phyloP scores from a whole-genome alignment of 1,284 basidiomycete species.

The Trametes polyzona region DNA sequence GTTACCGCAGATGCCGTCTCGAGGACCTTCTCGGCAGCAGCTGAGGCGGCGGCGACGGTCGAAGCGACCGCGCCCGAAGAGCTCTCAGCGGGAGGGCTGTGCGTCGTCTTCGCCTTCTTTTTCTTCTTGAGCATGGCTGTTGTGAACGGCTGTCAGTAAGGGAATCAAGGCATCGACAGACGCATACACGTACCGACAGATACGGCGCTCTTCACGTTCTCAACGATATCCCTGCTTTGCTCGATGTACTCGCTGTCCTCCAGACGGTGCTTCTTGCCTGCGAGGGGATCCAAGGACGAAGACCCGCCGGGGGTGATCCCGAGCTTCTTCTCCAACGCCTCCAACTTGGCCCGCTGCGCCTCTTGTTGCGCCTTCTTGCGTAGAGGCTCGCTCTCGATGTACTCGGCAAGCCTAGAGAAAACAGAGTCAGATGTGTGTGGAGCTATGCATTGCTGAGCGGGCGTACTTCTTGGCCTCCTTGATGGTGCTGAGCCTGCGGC shows the following conservation, averaged over 20 bases:
- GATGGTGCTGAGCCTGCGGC: constrained; percentile 88
- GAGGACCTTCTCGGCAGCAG: constrained; percentile 20
- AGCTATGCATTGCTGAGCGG: not conserved
- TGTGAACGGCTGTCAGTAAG: constrained; percentile 20
- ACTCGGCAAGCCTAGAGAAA: constrained; percentile 75
- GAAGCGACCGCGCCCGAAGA: constrained; percentile 19
- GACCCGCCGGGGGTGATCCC: constrained; percentile 57
- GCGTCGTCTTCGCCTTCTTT: constrained; percentile 74
- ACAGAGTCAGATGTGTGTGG: not conserved
- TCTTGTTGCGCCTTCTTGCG: constrained; percentile 82
- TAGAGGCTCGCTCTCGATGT: constrained; percentile 85
- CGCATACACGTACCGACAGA: constrained; percentile 61
- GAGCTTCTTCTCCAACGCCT: constrained; percentile 81
- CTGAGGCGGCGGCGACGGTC: constrained; percentile 25
- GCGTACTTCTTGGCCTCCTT: constrained; percentile 93
- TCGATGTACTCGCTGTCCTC: constrained; percentile 94
- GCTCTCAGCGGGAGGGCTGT: constrained; percentile 33
- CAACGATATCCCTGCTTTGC: constrained; percentile 90
- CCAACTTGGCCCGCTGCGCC: constrained; percentile 84
- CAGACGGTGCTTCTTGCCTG: constrained; percentile 85
- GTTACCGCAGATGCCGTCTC: constrained; percentile 15
- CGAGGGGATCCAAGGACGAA: constrained; percentile 52
- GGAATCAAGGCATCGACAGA: not conserved
- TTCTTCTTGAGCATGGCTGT: constrained; percentile 81
- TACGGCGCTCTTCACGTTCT: constrained; percentile 91